Evolutionary conservation across 441 rosid species (phyloP).

Genomic region (Kokia cookei): DNA sequence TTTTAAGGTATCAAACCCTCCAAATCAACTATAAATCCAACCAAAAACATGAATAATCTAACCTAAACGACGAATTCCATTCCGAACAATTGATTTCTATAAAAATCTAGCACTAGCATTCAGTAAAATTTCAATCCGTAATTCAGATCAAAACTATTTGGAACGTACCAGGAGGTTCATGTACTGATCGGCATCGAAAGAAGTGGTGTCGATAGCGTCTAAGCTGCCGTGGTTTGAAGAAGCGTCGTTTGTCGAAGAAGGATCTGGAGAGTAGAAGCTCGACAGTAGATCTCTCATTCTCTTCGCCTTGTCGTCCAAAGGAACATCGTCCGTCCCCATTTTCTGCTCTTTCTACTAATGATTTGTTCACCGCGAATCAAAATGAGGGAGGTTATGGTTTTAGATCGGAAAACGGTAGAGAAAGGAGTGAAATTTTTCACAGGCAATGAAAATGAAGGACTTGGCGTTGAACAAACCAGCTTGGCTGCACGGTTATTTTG

Average conservation of each 20-base stretch:
- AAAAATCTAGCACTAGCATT: neutral
- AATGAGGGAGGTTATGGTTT: neutral
- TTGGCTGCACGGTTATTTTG: neutral
- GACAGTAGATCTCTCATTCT: conserved; percentile 98
- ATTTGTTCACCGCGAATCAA: conserved; percentile 6
- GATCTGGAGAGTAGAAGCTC: conserved; percentile 96
- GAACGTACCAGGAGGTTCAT: conserved; percentile 78
- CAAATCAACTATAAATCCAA: neutral
- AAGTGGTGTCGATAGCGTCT: conserved; percentile 71
- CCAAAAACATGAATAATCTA: neutral
- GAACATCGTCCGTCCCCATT: conserved; percentile 67
- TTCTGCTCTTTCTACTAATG: conserved; percentile 15
- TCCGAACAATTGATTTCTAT: neutral
- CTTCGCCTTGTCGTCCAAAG: conserved; percentile 95
- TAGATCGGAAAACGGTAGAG: neutral
- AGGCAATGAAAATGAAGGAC: neutral
- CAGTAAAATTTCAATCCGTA: neutral
- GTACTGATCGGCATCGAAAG: conserved; percentile 89
- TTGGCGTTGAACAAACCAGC: neutral
- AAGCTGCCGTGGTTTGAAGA: conserved; percentile 45
- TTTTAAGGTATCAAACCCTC: neutral
- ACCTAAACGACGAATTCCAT: neutral
- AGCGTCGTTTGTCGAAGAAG: conserved; percentile 43
- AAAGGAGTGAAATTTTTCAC: neutral
- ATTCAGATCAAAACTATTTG: neutral